A percentile compares a stretch with the other conserved stretches of the same genome.
Conservation (phyloP, 2,329 filamentous ascomycete genomes). For the Aspergillus fijiensis region DNA sequence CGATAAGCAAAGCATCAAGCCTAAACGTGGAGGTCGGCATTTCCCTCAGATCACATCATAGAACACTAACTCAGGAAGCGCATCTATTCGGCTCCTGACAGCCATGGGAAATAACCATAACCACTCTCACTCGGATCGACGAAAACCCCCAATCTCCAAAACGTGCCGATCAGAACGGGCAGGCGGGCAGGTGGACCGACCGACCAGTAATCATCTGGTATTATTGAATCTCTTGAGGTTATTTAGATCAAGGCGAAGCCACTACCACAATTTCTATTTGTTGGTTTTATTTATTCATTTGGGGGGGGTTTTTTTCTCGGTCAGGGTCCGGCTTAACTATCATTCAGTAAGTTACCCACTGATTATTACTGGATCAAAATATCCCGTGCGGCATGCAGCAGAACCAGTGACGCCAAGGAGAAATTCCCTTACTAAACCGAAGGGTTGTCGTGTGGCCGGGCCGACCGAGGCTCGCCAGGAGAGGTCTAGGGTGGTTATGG, state of each 20-base stretch:
- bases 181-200: conserved; percentile 3
- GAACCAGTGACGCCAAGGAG: neutral
- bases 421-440: neutral
- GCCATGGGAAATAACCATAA: conserved; percentile 4
- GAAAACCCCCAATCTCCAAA: conserved; percentile 10
- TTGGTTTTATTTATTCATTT: neutral
- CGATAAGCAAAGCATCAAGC: neutral
- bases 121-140: conserved; percentile 9
- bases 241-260: neutral
- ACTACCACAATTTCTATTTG: neutral
- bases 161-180: conserved; percentile 19
- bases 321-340: neutral
- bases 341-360: too few relatives aligned
- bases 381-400: conserved; percentile 1
- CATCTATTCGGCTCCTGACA: neutral
- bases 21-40: neutral
- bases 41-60: neutral
- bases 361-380: too few relatives aligned
- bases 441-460: neutral
- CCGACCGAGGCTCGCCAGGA: neutral
- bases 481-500: neutral
- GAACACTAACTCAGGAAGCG: neutral
- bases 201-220: neutral
- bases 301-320: neutral
- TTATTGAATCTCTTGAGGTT: neutral